These are phyloP conservation scores for Loxodes magnus DNA, from an alignment of 73 alveolate species.

Conservation along the genomic window DNA sequence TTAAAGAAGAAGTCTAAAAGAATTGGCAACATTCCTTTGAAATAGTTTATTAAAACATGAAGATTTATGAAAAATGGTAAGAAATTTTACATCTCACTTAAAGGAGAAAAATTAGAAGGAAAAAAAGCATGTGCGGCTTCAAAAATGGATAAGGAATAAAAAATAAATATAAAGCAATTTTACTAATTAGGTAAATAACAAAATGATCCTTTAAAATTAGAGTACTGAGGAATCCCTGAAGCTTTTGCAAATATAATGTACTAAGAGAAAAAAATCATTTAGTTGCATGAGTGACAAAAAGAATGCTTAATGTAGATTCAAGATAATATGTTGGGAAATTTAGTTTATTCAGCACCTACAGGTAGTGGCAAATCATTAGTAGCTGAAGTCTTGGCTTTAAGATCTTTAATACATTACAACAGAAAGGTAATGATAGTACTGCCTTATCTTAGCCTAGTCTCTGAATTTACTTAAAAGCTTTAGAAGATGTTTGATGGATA, in stretches of 20 bases:
- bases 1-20: no score
- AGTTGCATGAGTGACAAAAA: constrained; percentile 31
- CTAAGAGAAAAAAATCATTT: constrained; percentile 22
- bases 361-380: constrained; percentile 61
- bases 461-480: constrained; percentile 24
- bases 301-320: constrained; percentile 19
- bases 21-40: no score
- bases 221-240: constrained; percentile 45
- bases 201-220: no score
- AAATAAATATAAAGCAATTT: no score
- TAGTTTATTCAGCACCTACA: constrained; percentile 65
- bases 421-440: constrained; percentile 41
- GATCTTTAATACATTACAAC: constrained; percentile 23
- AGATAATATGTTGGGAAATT: constrained; percentile 17
- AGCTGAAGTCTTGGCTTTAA: constrained; percentile 46
- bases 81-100: no score
- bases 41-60: no score
- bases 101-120: no score
- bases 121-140: no score
- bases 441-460: constrained; percentile 44
- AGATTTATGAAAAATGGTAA: no score
- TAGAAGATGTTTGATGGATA: constrained; percentile 15
- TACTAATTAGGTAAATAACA: no score
- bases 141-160: no score
- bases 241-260: constrained; percentile 30